Evolutionary conservation across 73 alveolate genomes (phyloP).

Genomic region (Effrenium voratum): DNA sequence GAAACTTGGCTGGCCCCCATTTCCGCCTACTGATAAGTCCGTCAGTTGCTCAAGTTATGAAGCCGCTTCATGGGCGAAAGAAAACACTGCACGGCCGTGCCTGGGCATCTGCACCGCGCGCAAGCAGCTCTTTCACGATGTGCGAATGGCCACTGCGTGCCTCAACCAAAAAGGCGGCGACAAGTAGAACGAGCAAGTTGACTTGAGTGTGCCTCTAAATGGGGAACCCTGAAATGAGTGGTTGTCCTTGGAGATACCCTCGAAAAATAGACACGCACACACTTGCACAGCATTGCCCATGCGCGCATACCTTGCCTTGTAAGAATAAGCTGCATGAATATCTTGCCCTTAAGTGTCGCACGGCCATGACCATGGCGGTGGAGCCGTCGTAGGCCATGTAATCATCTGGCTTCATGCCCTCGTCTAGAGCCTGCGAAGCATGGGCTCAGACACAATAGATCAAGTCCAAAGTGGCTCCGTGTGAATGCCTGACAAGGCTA

Average conservation of each 20-base stretch:
- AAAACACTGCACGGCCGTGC: no score
- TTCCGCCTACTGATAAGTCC: no score
- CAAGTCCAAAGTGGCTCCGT: no score
- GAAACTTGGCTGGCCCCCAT: no score
- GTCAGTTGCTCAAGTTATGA: no score
- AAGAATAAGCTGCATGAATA: neutral
- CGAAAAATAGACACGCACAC: neutral
- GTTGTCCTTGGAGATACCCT: neutral
- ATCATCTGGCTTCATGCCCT: slow-evolving; percentile 70
- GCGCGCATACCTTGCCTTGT: no score
- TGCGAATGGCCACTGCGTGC: slow-evolving; percentile 72
- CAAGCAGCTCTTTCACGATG: slow-evolving; percentile 62
- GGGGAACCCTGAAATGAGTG: neutral
- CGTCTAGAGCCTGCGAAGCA: slow-evolving; percentile 25
- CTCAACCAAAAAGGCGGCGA: neutral
- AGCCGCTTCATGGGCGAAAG: no score
- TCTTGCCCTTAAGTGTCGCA: neutral
- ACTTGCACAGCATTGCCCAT: no score
- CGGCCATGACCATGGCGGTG: slow-evolving; percentile 86
- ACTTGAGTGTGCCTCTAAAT: neutral
- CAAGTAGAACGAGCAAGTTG: neutral
- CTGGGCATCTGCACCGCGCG: slow-evolving; percentile 68
- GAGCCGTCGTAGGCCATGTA: slow-evolving; percentile 92
- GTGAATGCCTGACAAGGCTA: no score
- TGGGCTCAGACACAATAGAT: no score